phyloP scores from a whole-genome alignment of 2,329 filamentous ascomycete genomes.

The Fusarium sp. region DNA sequence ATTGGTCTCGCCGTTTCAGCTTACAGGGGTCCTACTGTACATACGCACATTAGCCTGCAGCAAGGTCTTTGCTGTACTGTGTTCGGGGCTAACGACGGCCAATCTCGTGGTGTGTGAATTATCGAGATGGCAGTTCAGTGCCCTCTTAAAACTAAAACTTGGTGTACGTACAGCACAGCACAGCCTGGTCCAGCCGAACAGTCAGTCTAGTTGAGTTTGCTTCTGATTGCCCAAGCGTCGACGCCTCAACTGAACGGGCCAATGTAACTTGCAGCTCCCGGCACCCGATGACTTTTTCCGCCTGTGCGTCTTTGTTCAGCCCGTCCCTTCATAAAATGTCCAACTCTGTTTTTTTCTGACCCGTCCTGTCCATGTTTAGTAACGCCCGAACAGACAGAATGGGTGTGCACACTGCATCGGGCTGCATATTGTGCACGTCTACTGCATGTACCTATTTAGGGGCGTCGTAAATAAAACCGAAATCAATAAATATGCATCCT shows the following conservation, averaged over 20 bases:
- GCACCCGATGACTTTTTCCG: background rate
- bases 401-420: constrained; percentile 5
- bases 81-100: background rate
- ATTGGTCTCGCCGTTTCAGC: constrained; percentile 20
- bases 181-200: constrained; percentile 12
- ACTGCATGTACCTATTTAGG: constrained; percentile 2
- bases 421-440: constrained; percentile 6
- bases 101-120: background rate
- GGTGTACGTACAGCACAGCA: constrained; percentile 5
- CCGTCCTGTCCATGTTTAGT: constrained; percentile 6
- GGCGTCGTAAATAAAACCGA: background rate
- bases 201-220: background rate
- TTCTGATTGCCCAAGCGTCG: background rate
- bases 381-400: constrained; percentile 2
- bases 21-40: constrained; percentile 5
- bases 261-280: constrained; percentile 3
- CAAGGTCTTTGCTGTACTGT: background rate
- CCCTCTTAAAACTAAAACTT: background rate
- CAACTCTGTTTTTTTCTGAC: background rate
- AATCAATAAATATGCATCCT: constrained; percentile 24
- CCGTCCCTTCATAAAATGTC: background rate
- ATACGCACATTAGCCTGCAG: background rate
- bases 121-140: background rate
- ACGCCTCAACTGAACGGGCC: constrained; percentile 24
- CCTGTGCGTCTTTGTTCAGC: constrained; percentile 8